Evolutionary conservation across 495 filamentous ascomycete species (phyloP).

Genomic region (Terfezia claveryi): DNA sequence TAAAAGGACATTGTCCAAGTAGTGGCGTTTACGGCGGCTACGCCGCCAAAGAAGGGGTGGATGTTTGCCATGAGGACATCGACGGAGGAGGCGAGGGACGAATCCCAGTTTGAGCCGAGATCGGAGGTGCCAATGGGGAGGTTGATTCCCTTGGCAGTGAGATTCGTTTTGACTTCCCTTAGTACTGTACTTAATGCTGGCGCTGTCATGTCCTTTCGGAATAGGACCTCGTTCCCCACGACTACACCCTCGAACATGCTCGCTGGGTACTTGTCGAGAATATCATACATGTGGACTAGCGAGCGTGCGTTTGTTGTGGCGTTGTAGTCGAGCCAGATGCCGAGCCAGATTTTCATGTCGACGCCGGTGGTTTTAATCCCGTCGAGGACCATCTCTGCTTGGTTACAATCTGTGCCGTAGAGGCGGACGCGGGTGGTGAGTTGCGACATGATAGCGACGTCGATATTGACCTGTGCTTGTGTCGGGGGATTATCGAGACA

Average conservation of each 20-base stretch:
- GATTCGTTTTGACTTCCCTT: conserved; percentile 41
- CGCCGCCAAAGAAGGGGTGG: conserved; percentile 88
- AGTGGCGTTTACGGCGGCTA: conserved; percentile 42
- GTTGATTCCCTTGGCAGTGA: conserved; percentile 38
- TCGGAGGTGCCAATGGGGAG: conserved; percentile 76
- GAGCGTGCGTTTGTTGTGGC: conserved; percentile 64
- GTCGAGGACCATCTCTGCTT: conserved; percentile 83
- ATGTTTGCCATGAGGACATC: conserved; percentile 93
- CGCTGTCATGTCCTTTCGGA: conserved; percentile 48
- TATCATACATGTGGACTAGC: conserved; percentile 54
- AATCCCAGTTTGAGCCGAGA: conserved; percentile 72
- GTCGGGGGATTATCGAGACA: conserved; percentile 57
- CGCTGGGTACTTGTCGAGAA: conserved; percentile 46
- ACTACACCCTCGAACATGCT: conserved; percentile 63
- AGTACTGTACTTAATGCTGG: conserved; percentile 43
- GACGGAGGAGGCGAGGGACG: conserved; percentile 38
- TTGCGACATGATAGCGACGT: conserved; percentile 77
- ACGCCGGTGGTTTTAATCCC: conserved; percentile 53
- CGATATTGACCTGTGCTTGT: conserved; percentile 85
- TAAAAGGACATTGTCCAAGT: conserved; percentile 76
- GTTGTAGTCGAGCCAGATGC: conserved; percentile 83
- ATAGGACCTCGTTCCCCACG: conserved; percentile 87
- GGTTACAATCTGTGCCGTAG: conserved; percentile 95
- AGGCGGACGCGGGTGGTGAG: conserved; percentile 74
- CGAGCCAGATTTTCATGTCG: conserved; percentile 79